Evolutionary conservation across 768 basidiomycete genomes (phyloP).

Genomic region (Tubosaeta sp.): DNA sequence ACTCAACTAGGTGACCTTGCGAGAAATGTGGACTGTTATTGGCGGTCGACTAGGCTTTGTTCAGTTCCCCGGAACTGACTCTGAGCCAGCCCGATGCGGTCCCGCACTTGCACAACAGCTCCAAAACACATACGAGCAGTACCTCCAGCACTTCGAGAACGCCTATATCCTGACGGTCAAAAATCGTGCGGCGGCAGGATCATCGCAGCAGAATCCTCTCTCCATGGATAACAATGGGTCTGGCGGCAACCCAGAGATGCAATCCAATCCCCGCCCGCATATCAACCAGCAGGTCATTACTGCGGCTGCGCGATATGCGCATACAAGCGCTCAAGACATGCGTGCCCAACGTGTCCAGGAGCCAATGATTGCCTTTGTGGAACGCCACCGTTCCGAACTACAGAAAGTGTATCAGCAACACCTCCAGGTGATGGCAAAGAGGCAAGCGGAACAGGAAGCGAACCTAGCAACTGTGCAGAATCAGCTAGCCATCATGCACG

Average conservation of each 20-base stretch:
- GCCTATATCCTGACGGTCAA: conserved; percentile 44
- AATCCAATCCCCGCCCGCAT: conserved; percentile 10
- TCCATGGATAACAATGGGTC: conserved; percentile 8
- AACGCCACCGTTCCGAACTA: conserved; percentile 41
- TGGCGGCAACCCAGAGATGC: conserved; percentile 16
- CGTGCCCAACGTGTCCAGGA: conserved; percentile 47
- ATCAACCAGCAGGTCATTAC: conserved; percentile 36
- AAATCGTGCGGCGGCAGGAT: conserved; percentile 12
- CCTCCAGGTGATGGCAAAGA: conserved; percentile 13
- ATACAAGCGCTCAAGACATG: conserved; percentile 46
- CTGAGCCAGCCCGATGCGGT: conserved; percentile 58
- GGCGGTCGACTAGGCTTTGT: conserved; percentile 65
- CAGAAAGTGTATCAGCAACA: conserved; percentile 27
- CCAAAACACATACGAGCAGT: conserved; percentile 56
- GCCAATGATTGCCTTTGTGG: conserved; percentile 51
- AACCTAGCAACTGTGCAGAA: conserved; percentile 17
- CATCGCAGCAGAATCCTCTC: conserved; percentile 12
- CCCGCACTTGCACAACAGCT: conserved; percentile 60
- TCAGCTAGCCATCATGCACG: conserved; percentile 17
- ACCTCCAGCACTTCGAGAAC: conserved; percentile 52
- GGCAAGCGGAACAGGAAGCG: conserved; percentile 23
- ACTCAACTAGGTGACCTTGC: conserved; percentile 43
- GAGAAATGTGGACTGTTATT: conserved; percentile 61
- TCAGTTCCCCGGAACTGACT: conserved; percentile 56
- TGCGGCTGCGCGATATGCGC: conserved; percentile 45